phyloP scores from a whole-genome alignment of 2,329 filamentous ascomycete species.

The Aspergillaceae sp. region DNA sequence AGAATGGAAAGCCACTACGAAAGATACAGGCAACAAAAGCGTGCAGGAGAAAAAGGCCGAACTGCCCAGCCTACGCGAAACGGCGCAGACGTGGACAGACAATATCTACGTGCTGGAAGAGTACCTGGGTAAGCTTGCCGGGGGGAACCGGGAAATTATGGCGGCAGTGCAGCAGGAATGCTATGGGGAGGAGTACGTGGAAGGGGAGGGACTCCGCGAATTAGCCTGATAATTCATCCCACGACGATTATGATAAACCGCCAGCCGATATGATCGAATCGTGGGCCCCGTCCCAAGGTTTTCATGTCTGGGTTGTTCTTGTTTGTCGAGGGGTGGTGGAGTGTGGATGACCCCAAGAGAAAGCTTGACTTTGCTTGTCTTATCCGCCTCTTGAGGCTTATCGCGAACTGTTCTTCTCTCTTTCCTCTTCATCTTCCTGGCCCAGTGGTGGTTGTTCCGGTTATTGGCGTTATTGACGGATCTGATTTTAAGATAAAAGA shows the following conservation, averaged over 20 bases:
- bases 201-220: slow-evolving; percentile 44
- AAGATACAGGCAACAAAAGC: slow-evolving; percentile 25
- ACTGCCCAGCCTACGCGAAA: slow-evolving; percentile 21
- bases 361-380: slow-evolving; percentile 23
- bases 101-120: slow-evolving; percentile 38
- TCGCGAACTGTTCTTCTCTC: slow-evolving; percentile 13
- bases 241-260: too few relatives aligned
- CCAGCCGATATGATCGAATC: too few relatives aligned
- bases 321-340: too few relatives aligned
- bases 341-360: not conserved
- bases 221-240: slow-evolving; percentile 10
- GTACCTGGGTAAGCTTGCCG: slow-evolving; percentile 29
- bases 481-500: too few relatives aligned
- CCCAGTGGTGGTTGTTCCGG: not conserved
- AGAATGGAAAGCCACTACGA: slow-evolving; percentile 13
- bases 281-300: too few relatives aligned
- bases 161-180: slow-evolving; percentile 36
- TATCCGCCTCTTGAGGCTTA: slow-evolving; percentile 18
- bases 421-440: slow-evolving; percentile 10
- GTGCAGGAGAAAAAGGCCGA: slow-evolving; percentile 26
- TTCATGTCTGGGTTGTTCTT: too few relatives aligned
- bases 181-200: slow-evolving; percentile 49
- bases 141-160: slow-evolving; percentile 38
- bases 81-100: slow-evolving; percentile 35
- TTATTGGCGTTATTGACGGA: too few relatives aligned